Evolutionary conservation across 805 yeast genomes (phyloP), one percentile per base, ranked within the genome.

Genomic region (Metschnikowia hibisci): DNA sequence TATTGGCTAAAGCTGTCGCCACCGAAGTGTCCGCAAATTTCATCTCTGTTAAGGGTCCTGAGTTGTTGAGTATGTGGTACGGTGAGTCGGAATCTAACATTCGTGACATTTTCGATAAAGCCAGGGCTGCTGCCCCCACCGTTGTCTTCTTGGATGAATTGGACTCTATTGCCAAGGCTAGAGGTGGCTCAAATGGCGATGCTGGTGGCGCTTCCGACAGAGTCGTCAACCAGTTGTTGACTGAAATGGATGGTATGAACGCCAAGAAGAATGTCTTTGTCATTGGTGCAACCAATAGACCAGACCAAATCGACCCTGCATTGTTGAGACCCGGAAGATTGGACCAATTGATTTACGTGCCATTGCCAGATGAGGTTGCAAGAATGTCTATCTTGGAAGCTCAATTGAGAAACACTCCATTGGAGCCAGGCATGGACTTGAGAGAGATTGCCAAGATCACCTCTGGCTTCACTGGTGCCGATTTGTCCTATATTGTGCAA

Each of bases 181-280:
- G 98, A 75, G 97, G 97, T 66, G 95, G 87, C 32, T 57, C 64
- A 16, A 44, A 51, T 27, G 55, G 62, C 34, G 96, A 90, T 67
- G 95, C 96, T 15, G 96, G 96, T 54, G 98, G 97, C 47, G 96
- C 97, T 20, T 81, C 93, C 42, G 97, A 90, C 71, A 82, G 96
- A 68, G 96, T 90, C 50, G 97, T 90, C 41, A 90, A 91, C 70
- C 97, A 90, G 73, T 78, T 90, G 63, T 78, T 90, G 65, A 89
- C 97, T 7, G 96, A 90, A 73, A 93, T 93, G 99, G 99, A 93
- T 70, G 99, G 99, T 81, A 93, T 93, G 99, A 93, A 93, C 64
- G 96, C 97, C 51, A 93, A 93, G 77, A 93, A 93, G 82, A 93
- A 93, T 62, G 99, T 93, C 29, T 93, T 93, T 62, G 97, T 93